Evolutionary conservation across 371 early-diverging fungal species (phyloP).

Genomic region (Apophysomyces variabilis): DNA sequence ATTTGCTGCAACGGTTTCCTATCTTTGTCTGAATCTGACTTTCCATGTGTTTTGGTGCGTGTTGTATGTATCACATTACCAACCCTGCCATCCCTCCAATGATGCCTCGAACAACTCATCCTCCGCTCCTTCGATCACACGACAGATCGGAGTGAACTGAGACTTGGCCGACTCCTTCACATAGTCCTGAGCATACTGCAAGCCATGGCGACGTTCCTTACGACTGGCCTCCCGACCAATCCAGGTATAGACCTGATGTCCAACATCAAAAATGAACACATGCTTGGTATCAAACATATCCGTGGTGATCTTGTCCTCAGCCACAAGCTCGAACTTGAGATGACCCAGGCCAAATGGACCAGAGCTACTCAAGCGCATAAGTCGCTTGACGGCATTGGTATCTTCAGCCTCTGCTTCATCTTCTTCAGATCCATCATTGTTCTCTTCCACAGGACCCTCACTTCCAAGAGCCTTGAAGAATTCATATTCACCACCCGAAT

Average conservation of each 20-base stretch:
- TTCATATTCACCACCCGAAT: constrained; percentile 59
- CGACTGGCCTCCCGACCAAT: constrained; percentile 61
- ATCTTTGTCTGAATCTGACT: too few relatives aligned
- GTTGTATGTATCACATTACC: constrained; percentile 31
- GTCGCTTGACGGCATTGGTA: constrained; percentile 43
- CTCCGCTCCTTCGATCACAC: constrained; percentile 72
- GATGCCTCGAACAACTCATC: constrained; percentile 59
- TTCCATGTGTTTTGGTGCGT: too few relatives aligned
- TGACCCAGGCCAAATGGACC: constrained; percentile 39
- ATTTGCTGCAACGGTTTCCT: not conserved
- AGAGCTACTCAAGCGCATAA: constrained; percentile 47
- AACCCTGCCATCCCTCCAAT: constrained; percentile 56
- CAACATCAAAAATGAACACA: constrained; percentile 68
- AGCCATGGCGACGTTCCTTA: constrained; percentile 60
- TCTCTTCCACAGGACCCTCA: constrained; percentile 56
- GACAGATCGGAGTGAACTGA: constrained; percentile 65
- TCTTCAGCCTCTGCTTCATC: constrained; percentile 36
- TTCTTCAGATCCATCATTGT: constrained; percentile 42
- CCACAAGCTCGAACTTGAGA: constrained; percentile 52
- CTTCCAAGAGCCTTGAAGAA: constrained; percentile 76
- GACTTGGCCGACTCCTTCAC: constrained; percentile 55
- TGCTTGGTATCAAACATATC: constrained; percentile 60
- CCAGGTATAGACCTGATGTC: constrained; percentile 68
- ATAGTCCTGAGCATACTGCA: constrained; percentile 70
- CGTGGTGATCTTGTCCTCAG: constrained; percentile 48